Base-by-base conservation (phyloP, 1,139 yeast genomes). In the Protomyces arabidopsidicola region DNA sequence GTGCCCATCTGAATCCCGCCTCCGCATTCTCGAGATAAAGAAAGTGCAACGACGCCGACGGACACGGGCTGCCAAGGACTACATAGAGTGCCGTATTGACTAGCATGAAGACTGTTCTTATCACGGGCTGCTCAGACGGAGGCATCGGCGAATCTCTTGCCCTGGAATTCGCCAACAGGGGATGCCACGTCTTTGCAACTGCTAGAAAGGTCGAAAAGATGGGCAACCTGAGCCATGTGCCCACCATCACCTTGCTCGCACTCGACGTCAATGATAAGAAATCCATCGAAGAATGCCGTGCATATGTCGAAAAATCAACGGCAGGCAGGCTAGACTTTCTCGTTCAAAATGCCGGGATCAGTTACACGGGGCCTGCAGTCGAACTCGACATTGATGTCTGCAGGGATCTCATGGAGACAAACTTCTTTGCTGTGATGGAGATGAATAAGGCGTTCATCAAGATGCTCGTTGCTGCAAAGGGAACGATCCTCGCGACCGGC, bases 131-230 rank as follows among this genome's bases (percentile, higher is more conserved):
- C 18, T 86, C 93, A 0, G 85, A 91, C 45, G 64, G 67, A 0
- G 96, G 95, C 10, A 88, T 88, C 68, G 96, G 95, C 2, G 82
- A 77, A 71, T 83, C 84, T 18, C 76, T 86, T 10, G 84, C 91
- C 38, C 78, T 81, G 65, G 90, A 86, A 70, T 78, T 88, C 67
- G 85, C 88, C 16, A 73, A 75, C 20, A 75, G 84, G 65, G 70
- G 71, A 53, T 60, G 55, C 63, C 56, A 45, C 4, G 93, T 88
- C 1, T 85, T 79, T 71, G 88, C 88, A 0, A 86, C 88, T 57
- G 93, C 96, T 1, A 79, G 96, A 71, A 79, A 90, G 69, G 72
- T 83, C 39, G 86, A 78, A 53, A 82, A 82, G 1, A 86, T 88
- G 87, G 78, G 80, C 58, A 81, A 82, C 6, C 77, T 85, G 65